Evolutionary conservation across 1,284 basidiomycete genomes (phyloP).

Genomic region (Ceratobasidium sp.): DNA sequence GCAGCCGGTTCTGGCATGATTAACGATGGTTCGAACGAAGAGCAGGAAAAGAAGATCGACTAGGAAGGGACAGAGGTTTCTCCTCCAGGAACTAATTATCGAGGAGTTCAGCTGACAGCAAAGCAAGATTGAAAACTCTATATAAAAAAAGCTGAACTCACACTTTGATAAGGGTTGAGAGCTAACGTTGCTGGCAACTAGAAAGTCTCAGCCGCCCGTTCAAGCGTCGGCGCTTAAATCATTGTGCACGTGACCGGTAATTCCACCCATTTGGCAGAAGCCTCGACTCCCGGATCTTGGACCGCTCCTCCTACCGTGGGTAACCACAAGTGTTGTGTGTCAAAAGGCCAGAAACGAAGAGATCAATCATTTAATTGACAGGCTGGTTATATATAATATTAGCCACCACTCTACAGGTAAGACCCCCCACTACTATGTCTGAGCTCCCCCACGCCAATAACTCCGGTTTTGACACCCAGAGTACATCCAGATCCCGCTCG

Average conservation of each 20-base stretch:
- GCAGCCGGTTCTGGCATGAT: conserved; percentile 15
- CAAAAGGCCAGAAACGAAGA: not conserved
- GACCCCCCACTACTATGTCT: not conserved
- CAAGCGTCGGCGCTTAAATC: not conserved
- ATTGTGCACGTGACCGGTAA: not conserved
- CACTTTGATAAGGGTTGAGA: too few species aligned
- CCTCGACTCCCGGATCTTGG: conserved; percentile 17
- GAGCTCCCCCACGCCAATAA: not conserved
- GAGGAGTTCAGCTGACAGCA: too few species aligned
- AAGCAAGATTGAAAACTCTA: too few species aligned
- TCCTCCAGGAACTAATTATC: too few species aligned
- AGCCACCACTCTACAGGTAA: not conserved
- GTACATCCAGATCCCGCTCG: not conserved
- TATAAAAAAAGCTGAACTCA: too few species aligned
- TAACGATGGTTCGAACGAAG: not conserved
- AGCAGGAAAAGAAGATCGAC: too few species aligned
- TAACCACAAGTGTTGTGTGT: conserved; percentile 2
- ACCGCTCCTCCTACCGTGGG: conserved; percentile 20
- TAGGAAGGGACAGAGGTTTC: too few species aligned
- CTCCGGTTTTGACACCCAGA: not conserved
- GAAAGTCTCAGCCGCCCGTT: too few species aligned
- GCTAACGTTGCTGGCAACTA: too few species aligned
- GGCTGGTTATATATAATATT: not conserved
- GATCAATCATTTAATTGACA: not conserved
- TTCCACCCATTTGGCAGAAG: not conserved